A percentile compares a stretch with the other conserved stretches of the same genome.
phyloP scores from a whole-genome alignment of 331 rosid species.

The Quercus lobata region DNA sequence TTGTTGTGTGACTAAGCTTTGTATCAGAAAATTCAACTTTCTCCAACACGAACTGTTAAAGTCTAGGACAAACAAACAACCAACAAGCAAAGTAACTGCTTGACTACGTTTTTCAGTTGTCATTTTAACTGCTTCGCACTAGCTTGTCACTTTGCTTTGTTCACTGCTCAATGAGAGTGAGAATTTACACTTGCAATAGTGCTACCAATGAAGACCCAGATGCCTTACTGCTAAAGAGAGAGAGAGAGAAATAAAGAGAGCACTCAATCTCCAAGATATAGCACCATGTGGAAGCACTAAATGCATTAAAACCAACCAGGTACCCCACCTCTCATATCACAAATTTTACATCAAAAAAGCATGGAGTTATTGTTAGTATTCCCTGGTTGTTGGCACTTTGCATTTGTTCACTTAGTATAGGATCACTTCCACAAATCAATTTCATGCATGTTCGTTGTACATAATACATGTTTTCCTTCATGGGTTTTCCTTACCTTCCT shows the following conservation, averaged over 20 bases:
- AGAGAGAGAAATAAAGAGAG: background rate
- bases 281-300: constrained; percentile 65
- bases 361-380: background rate
- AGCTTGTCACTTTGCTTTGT: background rate
- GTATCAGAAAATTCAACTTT: background rate
- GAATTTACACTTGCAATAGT: background rate
- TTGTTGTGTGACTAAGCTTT: no score
- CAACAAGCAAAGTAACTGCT: background rate
- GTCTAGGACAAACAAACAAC: background rate
- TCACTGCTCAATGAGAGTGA: background rate
- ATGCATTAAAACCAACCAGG: constrained; percentile 36
- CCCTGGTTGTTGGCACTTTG: constrained; percentile 1
- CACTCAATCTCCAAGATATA: constrained; percentile 12
- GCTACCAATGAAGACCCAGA: constrained; percentile 3
- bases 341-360: constrained; percentile 12
- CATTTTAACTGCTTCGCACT: background rate
- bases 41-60: background rate
- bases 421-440: background rate
- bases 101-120: background rate
- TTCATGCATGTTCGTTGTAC: background rate
- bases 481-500: constrained; percentile 8
- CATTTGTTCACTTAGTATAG: background rate
- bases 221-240: constrained; percentile 32
- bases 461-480: background rate
- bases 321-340: constrained; percentile 42